Base-by-base conservation (phyloP, 2,329 filamentous ascomycete genomes). In the Alternaria rosae region DNA sequence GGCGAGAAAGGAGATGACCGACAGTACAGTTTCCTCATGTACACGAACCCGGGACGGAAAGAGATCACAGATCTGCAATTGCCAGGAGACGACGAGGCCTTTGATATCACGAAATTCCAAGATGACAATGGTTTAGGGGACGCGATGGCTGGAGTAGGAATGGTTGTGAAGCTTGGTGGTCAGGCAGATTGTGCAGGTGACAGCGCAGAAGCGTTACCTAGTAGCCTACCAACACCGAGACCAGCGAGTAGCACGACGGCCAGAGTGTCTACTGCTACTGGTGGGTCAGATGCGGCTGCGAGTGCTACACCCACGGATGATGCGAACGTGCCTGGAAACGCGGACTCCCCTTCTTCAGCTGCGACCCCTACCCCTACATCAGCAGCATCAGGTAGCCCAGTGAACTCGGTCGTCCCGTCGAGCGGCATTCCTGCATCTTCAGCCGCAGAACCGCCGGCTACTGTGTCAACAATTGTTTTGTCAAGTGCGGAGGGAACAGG, bases 11-110 rank as follows among this genome's bases (percentile, higher is more conserved):
- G 76, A 9, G 70, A 75, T 42, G 66, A 70, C 11, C 55, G 74
- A 12, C 71, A 76, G 45, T 79, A 79, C 59, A 64, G 64, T 8
- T 79, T 78, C 44, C 54, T 79, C 23, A 68, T 79, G 72, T 78
- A 74, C 23, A 62, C 45, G 5, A 74, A 78, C 15, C 76, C 75
- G 0, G 60, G 65, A 30, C 57, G 69, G 7, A 56, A 67, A 21
- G 55, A 71, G 28, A 68, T 76, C 17, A 55, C 62, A 3, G 23
- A 62, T 15, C 50, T 78, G 57, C 65, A 74, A 52, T 10, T 76
- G 6, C 76, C 75, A 2, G 64, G 51, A 2, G 65, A 75, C 21
- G 70, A 70, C 2, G 69, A 70, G 32, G 47, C 57, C 10, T 76
- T 79, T 35, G 70, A 76, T 58, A 66, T 72, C 1, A 62, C 69